A percentile compares a stretch with the other conserved stretches of the same genome.
Conservation (phyloP, 805 yeast species). For the Ogataea corticis region DNA sequence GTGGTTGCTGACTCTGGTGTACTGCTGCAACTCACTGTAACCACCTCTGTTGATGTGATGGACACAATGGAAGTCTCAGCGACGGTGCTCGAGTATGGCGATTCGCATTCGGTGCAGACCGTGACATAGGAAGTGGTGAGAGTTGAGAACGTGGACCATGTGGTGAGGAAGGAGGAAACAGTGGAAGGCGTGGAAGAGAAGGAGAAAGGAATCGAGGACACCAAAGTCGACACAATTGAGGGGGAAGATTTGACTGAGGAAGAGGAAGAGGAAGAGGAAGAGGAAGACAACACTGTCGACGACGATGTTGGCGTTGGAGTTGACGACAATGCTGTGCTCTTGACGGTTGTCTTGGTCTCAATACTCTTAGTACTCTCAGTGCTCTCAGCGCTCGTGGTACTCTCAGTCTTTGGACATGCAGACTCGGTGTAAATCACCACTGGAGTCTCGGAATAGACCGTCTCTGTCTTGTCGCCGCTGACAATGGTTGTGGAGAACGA, state of each 20-base stretch:
- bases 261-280: not conserved
- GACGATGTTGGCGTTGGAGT: too few species aligned
- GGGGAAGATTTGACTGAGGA: not conserved
- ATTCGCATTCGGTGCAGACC: constrained; percentile 1
- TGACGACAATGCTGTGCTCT: not conserved
- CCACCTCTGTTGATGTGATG: not conserved
- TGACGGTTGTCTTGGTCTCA: too few species aligned
- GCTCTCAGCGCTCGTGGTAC: too few species aligned
- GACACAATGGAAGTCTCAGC: not conserved
- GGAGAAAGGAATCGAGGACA: not conserved
- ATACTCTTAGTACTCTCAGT: too few species aligned
- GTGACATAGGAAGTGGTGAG: constrained; percentile 3
- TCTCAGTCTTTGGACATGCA: not conserved
- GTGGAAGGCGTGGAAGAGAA: not conserved
- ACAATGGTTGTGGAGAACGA: not conserved
- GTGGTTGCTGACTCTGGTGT: too few species aligned
- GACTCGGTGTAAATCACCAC: not conserved
- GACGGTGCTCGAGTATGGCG: not conserved
- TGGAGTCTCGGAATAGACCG: not conserved
- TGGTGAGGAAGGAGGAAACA: not conserved
- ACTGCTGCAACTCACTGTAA: not conserved
- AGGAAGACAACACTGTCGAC: not conserved
- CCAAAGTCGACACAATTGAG: not conserved
- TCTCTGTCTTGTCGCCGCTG: not conserved
- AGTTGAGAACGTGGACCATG: constrained; percentile 2